phyloP scores from a whole-genome alignment of 2,329 filamentous ascomycete species.

The Sporothrix phasma region DNA sequence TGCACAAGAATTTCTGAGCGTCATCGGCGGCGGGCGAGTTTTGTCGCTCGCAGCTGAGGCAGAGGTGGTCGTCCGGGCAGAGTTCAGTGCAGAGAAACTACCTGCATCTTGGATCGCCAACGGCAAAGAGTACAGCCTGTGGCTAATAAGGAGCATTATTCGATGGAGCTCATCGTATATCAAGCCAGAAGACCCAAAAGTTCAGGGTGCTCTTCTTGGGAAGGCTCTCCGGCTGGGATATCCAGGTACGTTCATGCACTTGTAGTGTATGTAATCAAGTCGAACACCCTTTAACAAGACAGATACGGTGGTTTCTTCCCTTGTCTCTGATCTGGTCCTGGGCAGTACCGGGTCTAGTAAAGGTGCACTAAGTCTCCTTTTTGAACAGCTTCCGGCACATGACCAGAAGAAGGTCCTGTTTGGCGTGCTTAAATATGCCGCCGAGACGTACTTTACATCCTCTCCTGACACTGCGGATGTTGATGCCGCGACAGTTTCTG shows the following conservation, averaged over 20 bases:
- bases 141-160: conserved; percentile 59
- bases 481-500: conserved; percentile 35
- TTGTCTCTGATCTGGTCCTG: conserved; percentile 29
- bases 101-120: conserved; percentile 49
- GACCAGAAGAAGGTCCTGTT: conserved; percentile 37
- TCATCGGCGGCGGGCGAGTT: conserved; percentile 41
- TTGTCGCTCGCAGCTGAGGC: conserved; percentile 46
- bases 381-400: conserved; percentile 30
- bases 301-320: conserved; percentile 34
- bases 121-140: conserved; percentile 54
- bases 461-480: conserved; percentile 18
- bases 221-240: conserved; percentile 64
- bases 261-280: background rate
- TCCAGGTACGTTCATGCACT: conserved; percentile 41
- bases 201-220: conserved; percentile 40
- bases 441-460: conserved; percentile 32
- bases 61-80: conserved; percentile 36
- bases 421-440: conserved; percentile 34
- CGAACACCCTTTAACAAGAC: conserved; percentile 15
- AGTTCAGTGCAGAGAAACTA: conserved; percentile 9
- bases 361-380: conserved; percentile 25
- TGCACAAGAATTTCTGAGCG: conserved; percentile 34
- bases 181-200: conserved; percentile 30
- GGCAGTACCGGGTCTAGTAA: conserved; percentile 5
- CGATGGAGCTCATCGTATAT: conserved; percentile 30